A percentile compares a stretch with the other conserved stretches of the same genome.
These are phyloP conservation scores for Penicillium verrucosum DNA, from an alignment of 2,329 filamentous ascomycete species.

Conservation along the genomic window DNA sequence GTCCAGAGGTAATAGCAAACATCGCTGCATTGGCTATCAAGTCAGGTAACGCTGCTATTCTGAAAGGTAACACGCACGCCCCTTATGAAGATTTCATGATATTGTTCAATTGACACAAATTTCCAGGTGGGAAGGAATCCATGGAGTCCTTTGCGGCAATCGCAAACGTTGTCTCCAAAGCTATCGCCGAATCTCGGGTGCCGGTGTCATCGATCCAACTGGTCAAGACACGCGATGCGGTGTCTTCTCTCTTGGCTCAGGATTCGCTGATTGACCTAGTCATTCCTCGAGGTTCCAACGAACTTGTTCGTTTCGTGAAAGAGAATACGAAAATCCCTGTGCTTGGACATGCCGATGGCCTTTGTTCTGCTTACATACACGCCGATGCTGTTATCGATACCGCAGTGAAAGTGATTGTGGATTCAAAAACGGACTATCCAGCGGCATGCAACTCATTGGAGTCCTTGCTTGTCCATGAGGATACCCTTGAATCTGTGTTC, in stretches of 20 bases:
- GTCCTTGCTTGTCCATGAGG: constrained; percentile 78
- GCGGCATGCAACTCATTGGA: constrained; percentile 96
- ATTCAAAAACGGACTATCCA: constrained; percentile 91
- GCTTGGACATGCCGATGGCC: constrained; percentile 89
- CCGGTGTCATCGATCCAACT: constrained; percentile 88
- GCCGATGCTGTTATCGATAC: constrained; percentile 69
- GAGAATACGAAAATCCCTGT: constrained; percentile 89
- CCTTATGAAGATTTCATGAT: background rate
- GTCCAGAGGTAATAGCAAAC: constrained; percentile 97
- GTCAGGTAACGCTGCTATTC: constrained; percentile 91
- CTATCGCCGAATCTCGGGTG: constrained; percentile 69
- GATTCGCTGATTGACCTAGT: constrained; percentile 91
- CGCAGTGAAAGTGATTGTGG: constrained; percentile 73
- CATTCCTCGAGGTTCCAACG: constrained; percentile 87
- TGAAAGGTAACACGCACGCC: constrained; percentile 64
- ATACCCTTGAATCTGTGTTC: constrained; percentile 64
- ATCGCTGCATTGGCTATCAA: constrained; percentile 95
- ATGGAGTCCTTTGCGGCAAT: constrained; percentile 94
- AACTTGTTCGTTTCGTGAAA: constrained; percentile 87
- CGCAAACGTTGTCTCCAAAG: constrained; percentile 75
- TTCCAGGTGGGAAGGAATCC: constrained; percentile 83
- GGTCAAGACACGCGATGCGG: constrained; percentile 86
- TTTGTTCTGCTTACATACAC: constrained; percentile 85
- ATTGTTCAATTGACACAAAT: constrained; percentile 12
- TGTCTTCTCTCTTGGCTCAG: constrained; percentile 79